Evolutionary conservation across 192 early-diverging fungal species (phyloP), one percentile per base, ranked within the genome.

Genomic region (Dissophora ornata): DNA sequence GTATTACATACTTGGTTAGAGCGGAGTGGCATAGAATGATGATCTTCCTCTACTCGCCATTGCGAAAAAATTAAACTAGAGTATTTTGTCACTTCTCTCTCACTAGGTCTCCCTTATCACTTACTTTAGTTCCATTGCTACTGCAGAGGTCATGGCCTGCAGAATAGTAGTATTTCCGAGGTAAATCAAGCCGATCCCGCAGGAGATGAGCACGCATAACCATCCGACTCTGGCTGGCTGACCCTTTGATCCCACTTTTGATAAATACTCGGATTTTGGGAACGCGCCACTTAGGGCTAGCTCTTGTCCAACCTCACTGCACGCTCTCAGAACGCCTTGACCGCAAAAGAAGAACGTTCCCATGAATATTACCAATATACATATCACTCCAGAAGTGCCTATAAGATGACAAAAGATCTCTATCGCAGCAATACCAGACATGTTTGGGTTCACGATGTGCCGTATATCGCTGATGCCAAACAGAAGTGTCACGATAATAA

Each of bases 281-380:
- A 74, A 60, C 3, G 62, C 62, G 16, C 57, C 71, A 6, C 40
- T 66, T 4, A 41, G 15, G 3, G 71, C 71, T 7, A 74, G 21
- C 38, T 74, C 71, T 2, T 45, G 57, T 22, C 71, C 71, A 30
- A 74, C 47, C 49, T 57, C 30, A 26, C 71, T 66, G 51, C 46
- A 49, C 7, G 71, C 56, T 21, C 44, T 65, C 16, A 66, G n/a
- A 2, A 74, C 19, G 15, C 57, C 62, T 25, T 74, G 71, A 18
- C 71, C 71, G 64, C 71, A 66, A 60, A 74, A 59, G 49, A 74
- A 74, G 56, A 74, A 66, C 0, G 57, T 74, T 1, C 62, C 62
- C 18, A 66, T 61, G 30, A 74, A 66, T 12, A 74, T 74, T 2
- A 54, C 36, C 3, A 47, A 26, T 1, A 74, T 65, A 38, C 55